These are phyloP conservation scores for Talaromyces funiculosus DNA, from an alignment of 2,329 filamentous ascomycete genomes.

Conservation along the genomic window DNA sequence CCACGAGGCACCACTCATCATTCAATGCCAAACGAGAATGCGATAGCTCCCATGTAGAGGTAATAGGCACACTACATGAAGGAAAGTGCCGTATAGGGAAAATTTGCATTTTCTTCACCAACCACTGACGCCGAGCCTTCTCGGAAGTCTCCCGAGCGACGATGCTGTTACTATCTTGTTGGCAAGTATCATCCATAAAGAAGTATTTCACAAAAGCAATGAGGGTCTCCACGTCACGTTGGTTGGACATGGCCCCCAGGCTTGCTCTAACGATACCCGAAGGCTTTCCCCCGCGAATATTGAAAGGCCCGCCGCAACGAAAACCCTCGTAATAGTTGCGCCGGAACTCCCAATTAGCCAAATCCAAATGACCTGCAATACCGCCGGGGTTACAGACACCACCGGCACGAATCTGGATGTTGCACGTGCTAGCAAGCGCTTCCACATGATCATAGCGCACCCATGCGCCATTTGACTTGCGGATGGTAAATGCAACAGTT, in stretches of 20 bases:
- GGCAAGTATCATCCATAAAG: constrained; percentile 42
- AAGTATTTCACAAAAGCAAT: constrained; percentile 67
- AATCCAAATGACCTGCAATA: constrained; percentile 62
- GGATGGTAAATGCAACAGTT: constrained; percentile 77
- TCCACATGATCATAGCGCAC: constrained; percentile 81
- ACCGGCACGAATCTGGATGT: constrained; percentile 80
- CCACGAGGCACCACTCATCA: constrained; percentile 86
- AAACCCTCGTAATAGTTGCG: constrained; percentile 79
- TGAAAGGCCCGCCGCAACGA: constrained; percentile 75
- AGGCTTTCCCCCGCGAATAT: constrained; percentile 76
- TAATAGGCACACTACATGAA: constrained; percentile 64
- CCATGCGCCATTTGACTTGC: constrained; percentile 64
- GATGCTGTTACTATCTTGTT: background rate
- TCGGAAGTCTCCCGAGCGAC: background rate
- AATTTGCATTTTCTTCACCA: constrained; percentile 56
- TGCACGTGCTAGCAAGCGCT: constrained; percentile 70
- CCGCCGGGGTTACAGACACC: constrained; percentile 90
- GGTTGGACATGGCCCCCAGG: constrained; percentile 81
- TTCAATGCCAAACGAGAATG: constrained; percentile 87
- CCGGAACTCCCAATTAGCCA: constrained; percentile 76
- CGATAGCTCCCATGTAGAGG: constrained; percentile 66
- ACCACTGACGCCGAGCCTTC: constrained; percentile 41
- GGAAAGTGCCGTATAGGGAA: constrained; percentile 94
- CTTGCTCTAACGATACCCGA: constrained; percentile 82
- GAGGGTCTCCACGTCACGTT: constrained; percentile 66